phyloP scores from a whole-genome alignment of 1,284 basidiomycete species.

The Austropuccinia psidii region DNA sequence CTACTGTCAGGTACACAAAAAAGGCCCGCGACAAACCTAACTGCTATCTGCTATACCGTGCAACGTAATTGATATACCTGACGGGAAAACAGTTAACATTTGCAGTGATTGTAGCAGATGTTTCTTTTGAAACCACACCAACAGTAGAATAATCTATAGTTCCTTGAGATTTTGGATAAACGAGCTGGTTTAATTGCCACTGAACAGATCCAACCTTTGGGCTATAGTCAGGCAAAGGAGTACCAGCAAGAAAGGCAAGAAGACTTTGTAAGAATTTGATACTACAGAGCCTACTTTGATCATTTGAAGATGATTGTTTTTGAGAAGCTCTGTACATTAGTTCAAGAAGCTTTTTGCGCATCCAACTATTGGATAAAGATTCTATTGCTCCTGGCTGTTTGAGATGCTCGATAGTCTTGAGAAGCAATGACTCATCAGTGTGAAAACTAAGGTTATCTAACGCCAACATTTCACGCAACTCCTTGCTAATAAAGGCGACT shows the following conservation, averaged over 20 bases:
- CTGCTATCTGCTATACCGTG: too few relatives aligned
- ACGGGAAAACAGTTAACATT: too few relatives aligned
- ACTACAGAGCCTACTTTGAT: slow-evolving; percentile 15
- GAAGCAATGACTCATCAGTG: slow-evolving; percentile 45
- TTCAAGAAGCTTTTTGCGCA: slow-evolving; percentile 52
- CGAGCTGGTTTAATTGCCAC: slow-evolving; percentile 10
- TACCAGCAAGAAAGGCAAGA: slow-evolving; percentile 42
- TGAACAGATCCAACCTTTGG: neutral
- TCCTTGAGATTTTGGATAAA: neutral
- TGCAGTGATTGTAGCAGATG: too few relatives aligned
- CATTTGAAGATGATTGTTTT: neutral
- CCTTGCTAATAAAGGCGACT: slow-evolving; percentile 88
- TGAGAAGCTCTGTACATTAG: slow-evolving; percentile 48
- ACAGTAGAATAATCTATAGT: neutral
- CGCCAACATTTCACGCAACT: slow-evolving; percentile 79
- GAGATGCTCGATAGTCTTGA: slow-evolving; percentile 47
- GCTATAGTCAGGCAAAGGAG: slow-evolving; percentile 38
- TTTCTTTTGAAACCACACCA: neutral
- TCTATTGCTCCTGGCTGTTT: slow-evolving; percentile 39
- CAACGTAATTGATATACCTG: too few relatives aligned
- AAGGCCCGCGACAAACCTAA: too few relatives aligned
- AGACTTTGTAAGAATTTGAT: slow-evolving; percentile 33
- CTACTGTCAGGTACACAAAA: too few relatives aligned
- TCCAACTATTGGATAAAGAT: slow-evolving; percentile 46
- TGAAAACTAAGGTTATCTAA: slow-evolving; percentile 64